Evolutionary conservation across 169 alveolate species (phyloP).

Genomic region (Babesia bigemina): DNA sequence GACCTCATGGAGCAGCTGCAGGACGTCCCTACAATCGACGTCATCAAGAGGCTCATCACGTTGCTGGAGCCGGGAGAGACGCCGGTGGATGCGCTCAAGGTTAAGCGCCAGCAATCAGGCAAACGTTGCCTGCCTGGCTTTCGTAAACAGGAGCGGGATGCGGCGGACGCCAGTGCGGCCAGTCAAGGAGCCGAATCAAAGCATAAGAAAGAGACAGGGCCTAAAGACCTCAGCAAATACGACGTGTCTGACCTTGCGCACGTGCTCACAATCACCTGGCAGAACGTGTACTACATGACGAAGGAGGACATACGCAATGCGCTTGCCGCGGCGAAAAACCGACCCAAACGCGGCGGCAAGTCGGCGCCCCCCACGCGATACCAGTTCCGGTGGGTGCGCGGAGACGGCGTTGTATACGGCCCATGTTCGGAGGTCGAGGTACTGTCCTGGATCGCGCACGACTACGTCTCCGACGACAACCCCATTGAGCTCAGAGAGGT

Average conservation of each 20-base stretch:
- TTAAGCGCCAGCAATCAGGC: background rate
- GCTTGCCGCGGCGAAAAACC: slow-evolving; percentile 26
- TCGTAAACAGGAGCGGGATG: background rate
- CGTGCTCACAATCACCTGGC: slow-evolving; percentile 60
- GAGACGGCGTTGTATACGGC: slow-evolving; percentile 38
- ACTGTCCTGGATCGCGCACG: slow-evolving; percentile 54
- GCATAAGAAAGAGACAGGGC: background rate
- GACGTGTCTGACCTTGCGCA: slow-evolving; percentile 63
- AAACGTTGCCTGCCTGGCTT: slow-evolving; percentile 13
- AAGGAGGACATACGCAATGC: slow-evolving; percentile 54
- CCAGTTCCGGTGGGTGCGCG: slow-evolving; percentile 60
- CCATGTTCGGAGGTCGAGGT: slow-evolving; percentile 56
- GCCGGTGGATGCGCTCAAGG: slow-evolving; percentile 42
- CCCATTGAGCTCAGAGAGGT: slow-evolving; percentile 51
- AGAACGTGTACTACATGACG: slow-evolving; percentile 64
- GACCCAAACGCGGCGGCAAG: slow-evolving; percentile 1
- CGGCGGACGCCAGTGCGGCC: background rate
- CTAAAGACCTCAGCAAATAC: background rate
- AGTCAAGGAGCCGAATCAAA: slow-evolving; percentile 3
- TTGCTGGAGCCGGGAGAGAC: slow-evolving; percentile 51
- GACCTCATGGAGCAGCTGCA: slow-evolving; percentile 32
- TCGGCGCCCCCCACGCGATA: slow-evolving; percentile 12
- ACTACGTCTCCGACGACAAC: slow-evolving; percentile 55
- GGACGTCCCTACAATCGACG: slow-evolving; percentile 41
- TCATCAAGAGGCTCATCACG: slow-evolving; percentile 35